Conservation (phyloP, 495 filamentous ascomycete genomes). For the Podospora pseudoanserina region DNA sequence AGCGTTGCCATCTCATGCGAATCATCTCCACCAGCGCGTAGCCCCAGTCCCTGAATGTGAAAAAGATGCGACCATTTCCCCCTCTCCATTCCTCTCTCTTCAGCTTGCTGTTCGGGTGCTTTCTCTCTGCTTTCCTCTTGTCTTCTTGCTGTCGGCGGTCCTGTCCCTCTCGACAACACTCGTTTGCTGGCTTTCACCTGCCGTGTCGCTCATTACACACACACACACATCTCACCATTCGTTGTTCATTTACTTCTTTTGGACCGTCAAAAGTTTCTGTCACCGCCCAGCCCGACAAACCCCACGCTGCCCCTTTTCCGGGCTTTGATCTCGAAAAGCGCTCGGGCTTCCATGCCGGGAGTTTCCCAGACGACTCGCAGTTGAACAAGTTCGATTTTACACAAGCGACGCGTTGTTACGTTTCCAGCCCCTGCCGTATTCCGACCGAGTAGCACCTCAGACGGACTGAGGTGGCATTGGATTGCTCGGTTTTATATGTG, state of each 20-base stretch:
- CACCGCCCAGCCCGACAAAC: background rate
- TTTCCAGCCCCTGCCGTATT: background rate
- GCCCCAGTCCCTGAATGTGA: conserved; percentile 7
- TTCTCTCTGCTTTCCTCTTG: background rate
- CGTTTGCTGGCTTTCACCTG: background rate
- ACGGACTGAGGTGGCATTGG: background rate
- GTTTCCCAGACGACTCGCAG: background rate
- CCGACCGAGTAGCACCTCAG: conserved; percentile 8
- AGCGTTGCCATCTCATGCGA: conserved; percentile 7
- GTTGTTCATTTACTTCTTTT: background rate
- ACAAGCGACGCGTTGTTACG: conserved; percentile 1
- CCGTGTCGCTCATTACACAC: background rate
- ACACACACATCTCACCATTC: background rate
- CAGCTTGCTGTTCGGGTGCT: background rate
- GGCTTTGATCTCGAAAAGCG: conserved; percentile 8
- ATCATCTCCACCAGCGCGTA: conserved; percentile 27
- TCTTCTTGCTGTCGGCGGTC: background rate
- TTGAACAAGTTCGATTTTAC: conserved; percentile 5
- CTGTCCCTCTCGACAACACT: background rate
- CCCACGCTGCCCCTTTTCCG: conserved; percentile 9
- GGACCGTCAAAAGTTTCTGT: background rate
- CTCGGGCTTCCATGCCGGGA: conserved; percentile 1
- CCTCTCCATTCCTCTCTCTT: conserved; percentile 6
- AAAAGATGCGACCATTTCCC: conserved; percentile 17
- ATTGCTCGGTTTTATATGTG: background rate